A percentile compares a stretch with the other conserved stretches of the same genome.
Conservation (phyloP, 257 asterid genomes). For the Thymus mandschuricus region DNA sequence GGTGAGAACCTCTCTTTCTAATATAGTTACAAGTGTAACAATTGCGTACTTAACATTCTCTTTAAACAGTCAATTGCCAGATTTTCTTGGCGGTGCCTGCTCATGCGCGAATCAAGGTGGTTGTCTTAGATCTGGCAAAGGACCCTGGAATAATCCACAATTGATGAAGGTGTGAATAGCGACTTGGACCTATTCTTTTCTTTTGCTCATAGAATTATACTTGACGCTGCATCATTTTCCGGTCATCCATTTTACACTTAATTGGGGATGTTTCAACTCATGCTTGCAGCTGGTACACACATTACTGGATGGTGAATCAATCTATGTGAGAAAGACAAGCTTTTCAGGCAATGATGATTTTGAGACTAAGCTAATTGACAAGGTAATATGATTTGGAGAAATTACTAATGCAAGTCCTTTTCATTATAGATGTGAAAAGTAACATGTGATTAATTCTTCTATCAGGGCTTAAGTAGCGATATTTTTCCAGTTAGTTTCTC, state of each 20-base stretch:
- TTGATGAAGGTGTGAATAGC: slow-evolving; percentile 72
- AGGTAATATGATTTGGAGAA: slow-evolving; percentile 44
- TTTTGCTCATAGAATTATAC: not conserved
- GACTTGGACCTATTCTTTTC: slow-evolving; percentile 15
- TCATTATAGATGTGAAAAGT: slow-evolving; percentile 17
- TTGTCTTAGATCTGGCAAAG: slow-evolving; percentile 86
- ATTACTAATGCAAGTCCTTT: slow-evolving; percentile 2
- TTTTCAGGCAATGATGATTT: slow-evolving; percentile 60
- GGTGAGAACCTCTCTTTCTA: slow-evolving; percentile 52
- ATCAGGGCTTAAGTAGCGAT: slow-evolving; percentile 36
- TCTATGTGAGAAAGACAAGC: slow-evolving; percentile 47
- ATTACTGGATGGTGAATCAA: slow-evolving; percentile 59
- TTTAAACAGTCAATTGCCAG: slow-evolving; percentile 86
- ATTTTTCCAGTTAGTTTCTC: slow-evolving; percentile 42
- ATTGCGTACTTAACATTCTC: slow-evolving; percentile 29
- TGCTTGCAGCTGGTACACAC: slow-evolving; percentile 76
- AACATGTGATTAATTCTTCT: slow-evolving; percentile 5
- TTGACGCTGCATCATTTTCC: slow-evolving; percentile 31
- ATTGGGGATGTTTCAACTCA: slow-evolving; percentile 40
- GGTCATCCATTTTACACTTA: slow-evolving; percentile 29
- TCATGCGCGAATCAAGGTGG: slow-evolving; percentile 84
- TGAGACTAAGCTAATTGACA: slow-evolving; percentile 54
- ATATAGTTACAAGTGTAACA: not conserved
- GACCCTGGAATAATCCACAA: slow-evolving; percentile 92
- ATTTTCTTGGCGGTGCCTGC: slow-evolving; percentile 96